Evolutionary conservation across 2,329 filamentous ascomycete genomes (phyloP).

Genomic region (Colletotrichum sublineola): DNA sequence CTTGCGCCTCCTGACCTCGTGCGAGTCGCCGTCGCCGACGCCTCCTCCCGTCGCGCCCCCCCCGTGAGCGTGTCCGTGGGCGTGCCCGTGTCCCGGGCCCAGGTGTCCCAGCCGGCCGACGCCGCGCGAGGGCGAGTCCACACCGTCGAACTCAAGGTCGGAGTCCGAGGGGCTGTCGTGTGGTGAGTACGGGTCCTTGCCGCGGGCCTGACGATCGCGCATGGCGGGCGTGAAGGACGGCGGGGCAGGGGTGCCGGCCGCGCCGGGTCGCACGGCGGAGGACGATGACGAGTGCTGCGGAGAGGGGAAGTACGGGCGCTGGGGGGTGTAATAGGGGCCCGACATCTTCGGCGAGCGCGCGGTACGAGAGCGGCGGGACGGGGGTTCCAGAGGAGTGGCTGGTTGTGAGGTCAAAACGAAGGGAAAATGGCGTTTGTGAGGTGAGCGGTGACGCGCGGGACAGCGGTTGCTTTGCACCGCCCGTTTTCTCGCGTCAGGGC

Average conservation of each 20-base stretch:
- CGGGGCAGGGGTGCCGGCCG: slow-evolving; percentile 42
- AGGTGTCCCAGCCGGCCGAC: slow-evolving; percentile 27
- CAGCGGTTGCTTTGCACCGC: not conserved
- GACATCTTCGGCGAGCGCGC: slow-evolving; percentile 5
- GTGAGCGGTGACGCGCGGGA: not conserved
- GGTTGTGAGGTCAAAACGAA: not conserved
- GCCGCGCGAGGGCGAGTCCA: slow-evolving; percentile 28
- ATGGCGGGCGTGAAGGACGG: slow-evolving; percentile 61
- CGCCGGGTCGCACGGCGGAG: slow-evolving; percentile 17
- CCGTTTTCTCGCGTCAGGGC: not conserved
- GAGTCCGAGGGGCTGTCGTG: slow-evolving; percentile 51
- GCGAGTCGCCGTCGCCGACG: slow-evolving; percentile 54
- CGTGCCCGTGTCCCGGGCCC: slow-evolving; percentile 1
- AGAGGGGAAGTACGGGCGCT: slow-evolving; percentile 33
- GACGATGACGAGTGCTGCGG: slow-evolving; percentile 27
- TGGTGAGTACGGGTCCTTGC: slow-evolving; percentile 65
- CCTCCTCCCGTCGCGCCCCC: not conserved
- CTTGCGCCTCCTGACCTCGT: slow-evolving; percentile 58
- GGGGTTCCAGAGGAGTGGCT: not conserved
- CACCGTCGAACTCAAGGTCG: slow-evolving; percentile 44
- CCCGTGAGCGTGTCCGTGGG: not conserved
- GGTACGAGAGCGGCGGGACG: not conserved
- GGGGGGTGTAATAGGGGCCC: slow-evolving; percentile 34
- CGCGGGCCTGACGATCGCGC: slow-evolving; percentile 71
- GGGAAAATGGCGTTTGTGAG: not conserved